Evolutionary conservation across 2,329 filamentous ascomycete species (phyloP).

Genomic region (Microdochium bolleyi): DNA sequence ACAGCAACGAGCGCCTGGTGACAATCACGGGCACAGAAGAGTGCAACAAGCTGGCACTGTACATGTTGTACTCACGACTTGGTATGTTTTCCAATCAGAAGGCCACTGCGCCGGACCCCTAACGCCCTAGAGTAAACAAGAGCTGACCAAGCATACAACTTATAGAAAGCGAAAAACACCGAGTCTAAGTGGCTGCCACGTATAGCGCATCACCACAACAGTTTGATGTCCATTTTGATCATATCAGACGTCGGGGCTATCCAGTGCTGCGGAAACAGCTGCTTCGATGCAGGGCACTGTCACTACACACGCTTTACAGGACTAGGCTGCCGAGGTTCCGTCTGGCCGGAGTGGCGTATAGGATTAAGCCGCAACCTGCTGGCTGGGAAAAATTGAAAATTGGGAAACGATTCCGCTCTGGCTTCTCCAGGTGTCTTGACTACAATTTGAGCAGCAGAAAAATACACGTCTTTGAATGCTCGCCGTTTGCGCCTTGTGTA

Average conservation of each 20-base stretch:
- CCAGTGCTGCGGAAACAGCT: no score
- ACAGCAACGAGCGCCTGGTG: conserved; percentile 94
- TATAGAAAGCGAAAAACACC: conserved; percentile 70
- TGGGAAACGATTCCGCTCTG: neutral
- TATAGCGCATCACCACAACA: neutral
- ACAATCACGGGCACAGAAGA: conserved; percentile 97
- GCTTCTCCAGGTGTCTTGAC: neutral
- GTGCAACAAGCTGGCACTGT: conserved; percentile 99
- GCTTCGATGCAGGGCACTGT: no score
- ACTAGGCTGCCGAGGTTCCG: neutral
- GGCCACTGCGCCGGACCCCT: conserved; percentile 4
- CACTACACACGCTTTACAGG: no score
- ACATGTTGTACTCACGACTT: conserved; percentile 97
- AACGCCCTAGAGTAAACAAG: conserved; percentile 4
- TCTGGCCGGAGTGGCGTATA: neutral
- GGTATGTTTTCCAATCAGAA: conserved; percentile 47
- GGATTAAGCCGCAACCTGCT: neutral
- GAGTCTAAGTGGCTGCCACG: conserved; percentile 38
- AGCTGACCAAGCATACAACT: conserved; percentile 7
- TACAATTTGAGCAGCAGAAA: neutral
- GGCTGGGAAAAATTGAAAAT: neutral
- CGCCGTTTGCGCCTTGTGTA: neutral
- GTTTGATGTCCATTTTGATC: no score
- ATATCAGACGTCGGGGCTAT: no score
- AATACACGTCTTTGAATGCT: neutral